Base-by-base conservation (phyloP, 139 green algal species). In the Tetratostichococcus sp. region DNA sequence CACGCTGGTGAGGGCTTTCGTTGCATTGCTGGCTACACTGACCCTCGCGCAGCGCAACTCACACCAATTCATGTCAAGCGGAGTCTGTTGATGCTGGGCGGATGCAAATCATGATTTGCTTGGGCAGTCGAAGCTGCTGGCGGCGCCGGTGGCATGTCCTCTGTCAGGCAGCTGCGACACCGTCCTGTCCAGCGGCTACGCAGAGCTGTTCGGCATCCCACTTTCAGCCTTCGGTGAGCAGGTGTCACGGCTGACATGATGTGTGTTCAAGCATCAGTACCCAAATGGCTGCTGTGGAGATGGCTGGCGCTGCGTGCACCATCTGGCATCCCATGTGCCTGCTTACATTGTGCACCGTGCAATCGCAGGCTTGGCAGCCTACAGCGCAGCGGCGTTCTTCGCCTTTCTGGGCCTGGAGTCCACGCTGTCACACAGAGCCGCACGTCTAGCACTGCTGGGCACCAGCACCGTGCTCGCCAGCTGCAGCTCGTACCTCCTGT, bases 101-200 rank as follows among this genome's bases (percentile, higher is more conserved):
- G n/a, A n/a, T n/a, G n/a, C n/a, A n/a, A n/a, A n/a, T n/a, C n/a
- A n/a, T n/a, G n/a, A n/a, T n/a, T n/a, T n/a, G n/a, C n/a, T n/a
- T n/a, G n/a, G n/a, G n/a, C 82, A 88, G 84, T 79, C 77, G 30
- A 96, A 96, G 84, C 80, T 96, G 11, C 72, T 82, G 1, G 73
- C 80, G 23, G 70, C 69, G 0, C 8, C 76, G 4, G 82, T 93
- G 2, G 83, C 82, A 0, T 97, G 93, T 75, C 88, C 89, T 30
- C 78, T 87, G 22, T 76, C 74, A 23, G 88, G 85, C 62, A 79
- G 81, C 35, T 97, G 92, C 73, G 84, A 86, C 26, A 83, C 85
- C 35, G 86, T 97, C 26, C 85, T 97, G 0, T 86, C 62, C 76
- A 91, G 81, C 71, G 67, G 75, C 21, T 97, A 94, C 67, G 86